Evolutionary conservation across 2,329 filamentous ascomycete genomes (phyloP), one percentile per base, ranked within the genome.

Genomic region (Colletotrichum lupini): DNA sequence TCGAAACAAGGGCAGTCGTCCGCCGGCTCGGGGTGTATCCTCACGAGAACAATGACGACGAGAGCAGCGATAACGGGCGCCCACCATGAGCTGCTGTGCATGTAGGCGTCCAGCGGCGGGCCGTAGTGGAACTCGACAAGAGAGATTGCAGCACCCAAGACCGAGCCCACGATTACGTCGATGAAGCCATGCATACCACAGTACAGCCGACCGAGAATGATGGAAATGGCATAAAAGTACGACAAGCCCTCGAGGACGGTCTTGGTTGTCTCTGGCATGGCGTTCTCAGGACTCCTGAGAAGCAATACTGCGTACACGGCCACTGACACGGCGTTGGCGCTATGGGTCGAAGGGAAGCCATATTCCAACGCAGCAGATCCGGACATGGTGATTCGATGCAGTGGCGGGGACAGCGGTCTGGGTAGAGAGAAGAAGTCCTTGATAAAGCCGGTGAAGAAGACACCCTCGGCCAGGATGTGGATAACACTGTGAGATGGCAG

Each of bases 121-220:
- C 88, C 89, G 75, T 89, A 89, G 77, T 90, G 86, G 78, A 90
- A 92, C 79, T 92, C 90, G 74, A 90, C 76, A 32, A 89, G 80
- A 28, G 88, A 88, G 75, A 92, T 89, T 64, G 89, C 83, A 12
- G 92, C 92, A 37, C 97, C 97, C 68, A 98, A 87, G 16, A 91
- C 78, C 67, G 93, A 94, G 7, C 97, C 97, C 69, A 97, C 83
- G 16, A 97, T 84, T 28, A 98, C 95, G 82, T 99, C 97, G 56
- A 97, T 87, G 83, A 98, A 98, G 12, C 97, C 97, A 83, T 99
- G 97, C 97, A 99, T 99, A 74, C 97, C 97, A 80, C 97, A 99
- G 85, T 99, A 98, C 46, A 99, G 87, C 24, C 97, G 92, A 6
- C 97, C 97, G 75, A 98, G 86, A 53, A 98, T 90, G 79, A 99